Evolutionary conservation across 2,329 filamentous ascomycete species (phyloP).

Genomic region (Corynespora cassiicola): DNA sequence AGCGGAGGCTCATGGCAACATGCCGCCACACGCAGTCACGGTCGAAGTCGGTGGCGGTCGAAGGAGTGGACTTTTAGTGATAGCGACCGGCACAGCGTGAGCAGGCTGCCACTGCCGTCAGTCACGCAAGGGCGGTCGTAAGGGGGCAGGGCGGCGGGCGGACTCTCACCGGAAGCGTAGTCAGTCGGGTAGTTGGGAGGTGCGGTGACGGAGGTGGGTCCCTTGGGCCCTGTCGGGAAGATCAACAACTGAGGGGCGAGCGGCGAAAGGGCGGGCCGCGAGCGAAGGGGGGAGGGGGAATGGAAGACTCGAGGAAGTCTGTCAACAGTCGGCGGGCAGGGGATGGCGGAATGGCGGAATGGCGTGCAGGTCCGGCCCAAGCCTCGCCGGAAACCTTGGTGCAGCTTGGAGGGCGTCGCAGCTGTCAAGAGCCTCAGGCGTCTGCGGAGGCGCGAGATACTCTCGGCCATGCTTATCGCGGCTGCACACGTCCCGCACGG

Average conservation of each 20-base stretch:
- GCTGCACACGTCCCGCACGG: neutral
- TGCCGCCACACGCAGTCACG: constrained; percentile 38
- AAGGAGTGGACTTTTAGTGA: no score
- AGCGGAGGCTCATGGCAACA: constrained; percentile 31
- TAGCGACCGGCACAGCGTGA: no score
- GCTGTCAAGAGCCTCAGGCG: constrained; percentile 11
- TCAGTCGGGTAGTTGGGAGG: no score
- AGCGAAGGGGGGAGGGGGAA: neutral
- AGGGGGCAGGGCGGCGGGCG: no score
- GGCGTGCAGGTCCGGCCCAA: no score
- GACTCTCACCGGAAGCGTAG: no score
- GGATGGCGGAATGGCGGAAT: no score
- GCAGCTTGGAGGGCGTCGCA: constrained; percentile 12
- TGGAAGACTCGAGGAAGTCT: neutral
- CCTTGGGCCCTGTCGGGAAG: no score
- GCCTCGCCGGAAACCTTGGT: constrained; percentile 5
- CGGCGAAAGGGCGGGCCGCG: neutral
- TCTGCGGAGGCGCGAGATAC: constrained; percentile 1
- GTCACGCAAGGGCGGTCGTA: no score
- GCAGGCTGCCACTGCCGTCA: no score
- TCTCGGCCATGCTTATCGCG: constrained; percentile 1
- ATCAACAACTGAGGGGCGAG: constrained; percentile 3
- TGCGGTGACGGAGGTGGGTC: constrained; percentile 7
- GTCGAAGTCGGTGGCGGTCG: constrained; percentile 1
- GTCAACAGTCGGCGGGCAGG: no score